Evolutionary conservation across 1,284 basidiomycete species (phyloP), one percentile per base, ranked within the genome.

Genomic region (Coniferiporia weirii): DNA sequence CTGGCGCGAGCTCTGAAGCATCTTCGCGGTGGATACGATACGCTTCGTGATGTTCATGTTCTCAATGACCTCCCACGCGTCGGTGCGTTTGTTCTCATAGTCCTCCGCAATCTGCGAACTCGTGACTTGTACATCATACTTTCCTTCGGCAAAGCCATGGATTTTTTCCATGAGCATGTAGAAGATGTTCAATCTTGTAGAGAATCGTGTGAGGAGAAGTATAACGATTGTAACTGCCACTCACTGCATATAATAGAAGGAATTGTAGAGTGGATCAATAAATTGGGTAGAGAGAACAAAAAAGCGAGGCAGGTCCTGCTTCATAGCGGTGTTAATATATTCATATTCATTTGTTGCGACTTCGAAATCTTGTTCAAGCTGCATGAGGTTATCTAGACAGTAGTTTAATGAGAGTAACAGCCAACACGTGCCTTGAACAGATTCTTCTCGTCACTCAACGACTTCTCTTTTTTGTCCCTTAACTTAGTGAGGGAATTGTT

Each of bases 211-310:
- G 15, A 12, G 38, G 9, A 40, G 20, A 46, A 48, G 44, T 3
- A 13, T n/a, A 46, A 19, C 19, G 9, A 6, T 8, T 4, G 17
- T 15, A 27, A 17, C 49, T 27, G 35, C 22, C 45, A 84, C 92
- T 68, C 66, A 95, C 93, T 98, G 95, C 96, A 99, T 98, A 74
- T 98, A 99, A 80, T 93, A 99, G 80, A 96, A 95, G 22, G 93
- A 96, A 69, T 98, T 90, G 82, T 98, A 99, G 13, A 99, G 78
- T 1, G 97, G 97, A 64, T 96, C 91, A 70, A 99, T 92, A 75
- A 98, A 98, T 61, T 89, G 83, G 0, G 91, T 89, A 0, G 90
- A 82, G 67, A 98, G 82, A 34, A 81, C 80, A 77, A 99, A 87
- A 78, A 99, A 98, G 17, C 84, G 82, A 1, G 96, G 95, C 36